Evolutionary conservation across 805 yeast species (phyloP).

Genomic region (Monosporozyma unispora): DNA sequence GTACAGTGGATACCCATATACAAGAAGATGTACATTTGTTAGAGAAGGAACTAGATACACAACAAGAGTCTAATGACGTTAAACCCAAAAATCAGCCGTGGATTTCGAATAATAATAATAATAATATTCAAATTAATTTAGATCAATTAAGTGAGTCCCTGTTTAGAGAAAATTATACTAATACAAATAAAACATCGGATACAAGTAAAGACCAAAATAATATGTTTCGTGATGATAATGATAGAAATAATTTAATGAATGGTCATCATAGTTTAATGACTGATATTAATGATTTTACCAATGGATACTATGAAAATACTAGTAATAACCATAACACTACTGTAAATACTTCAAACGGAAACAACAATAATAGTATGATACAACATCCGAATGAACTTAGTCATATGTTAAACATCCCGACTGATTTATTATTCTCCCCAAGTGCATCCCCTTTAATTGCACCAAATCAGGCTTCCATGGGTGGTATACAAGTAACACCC

Average conservation of each 20-base stretch:
- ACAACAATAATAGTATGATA: background rate
- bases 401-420: background rate
- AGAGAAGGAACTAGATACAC: background rate
- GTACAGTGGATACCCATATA: background rate
- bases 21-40: background rate
- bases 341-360: background rate
- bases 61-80: background rate
- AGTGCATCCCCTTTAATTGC: constrained; percentile 10
- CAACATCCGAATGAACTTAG: background rate
- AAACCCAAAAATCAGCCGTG: background rate
- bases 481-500: constrained; percentile 9
- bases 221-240: background rate
- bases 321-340: background rate
- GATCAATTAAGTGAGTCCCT: constrained; percentile 7
- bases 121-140: constrained; percentile 8
- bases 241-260: background rate
- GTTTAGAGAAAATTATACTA: background rate
- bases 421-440: constrained; percentile 8
- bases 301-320: background rate
- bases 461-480: constrained; percentile 3
- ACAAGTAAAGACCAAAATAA: background rate
- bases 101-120: constrained; percentile 7
- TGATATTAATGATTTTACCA: background rate
- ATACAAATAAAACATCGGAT: background rate
- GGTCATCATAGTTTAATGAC: background rate